Evolutionary conservation across 2,329 filamentous ascomycete species (phyloP).

Genomic region (Colletotrichum musicola): DNA sequence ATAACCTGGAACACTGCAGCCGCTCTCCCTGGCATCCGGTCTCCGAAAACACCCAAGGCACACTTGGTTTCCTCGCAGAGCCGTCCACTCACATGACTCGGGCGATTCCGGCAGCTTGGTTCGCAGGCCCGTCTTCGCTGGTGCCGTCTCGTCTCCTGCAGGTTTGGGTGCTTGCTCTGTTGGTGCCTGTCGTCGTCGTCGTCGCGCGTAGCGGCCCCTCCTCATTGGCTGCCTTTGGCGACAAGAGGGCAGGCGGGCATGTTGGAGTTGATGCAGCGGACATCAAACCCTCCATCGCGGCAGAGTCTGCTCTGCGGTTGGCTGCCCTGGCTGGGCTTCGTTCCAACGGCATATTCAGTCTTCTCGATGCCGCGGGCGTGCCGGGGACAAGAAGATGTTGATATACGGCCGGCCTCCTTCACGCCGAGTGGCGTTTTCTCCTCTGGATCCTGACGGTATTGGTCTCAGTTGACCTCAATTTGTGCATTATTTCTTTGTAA

Average conservation of each 20-base stretch:
- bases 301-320: slow-evolving; percentile 30
- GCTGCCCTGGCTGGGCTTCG: background rate
- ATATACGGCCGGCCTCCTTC: slow-evolving; percentile 25
- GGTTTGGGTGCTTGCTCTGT: background rate
- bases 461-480: background rate
- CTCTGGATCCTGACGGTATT: background rate
- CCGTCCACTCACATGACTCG: slow-evolving; percentile 31
- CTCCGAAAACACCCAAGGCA: background rate
- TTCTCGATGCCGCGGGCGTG: background rate
- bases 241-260: slow-evolving; percentile 2
- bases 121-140: slow-evolving; percentile 3
- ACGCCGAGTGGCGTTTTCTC: slow-evolving; percentile 20
- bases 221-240: slow-evolving; percentile 34
- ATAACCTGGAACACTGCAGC: background rate
- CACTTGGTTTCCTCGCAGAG: background rate
- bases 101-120: slow-evolving; percentile 25
- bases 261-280: slow-evolving; percentile 4
- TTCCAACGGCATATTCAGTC: slow-evolving; percentile 10
- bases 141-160: slow-evolving; percentile 23
- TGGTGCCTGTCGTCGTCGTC: slow-evolving; percentile 12
- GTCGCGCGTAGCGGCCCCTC: slow-evolving; percentile 30
- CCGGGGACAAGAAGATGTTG: slow-evolving; percentile 3
- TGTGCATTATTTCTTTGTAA: background rate
- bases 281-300: slow-evolving; percentile 31
- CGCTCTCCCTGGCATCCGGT: background rate